Base-by-base conservation (phyloP, 108 stramenopile genomes). In the Nitzschia putrida region DNA sequence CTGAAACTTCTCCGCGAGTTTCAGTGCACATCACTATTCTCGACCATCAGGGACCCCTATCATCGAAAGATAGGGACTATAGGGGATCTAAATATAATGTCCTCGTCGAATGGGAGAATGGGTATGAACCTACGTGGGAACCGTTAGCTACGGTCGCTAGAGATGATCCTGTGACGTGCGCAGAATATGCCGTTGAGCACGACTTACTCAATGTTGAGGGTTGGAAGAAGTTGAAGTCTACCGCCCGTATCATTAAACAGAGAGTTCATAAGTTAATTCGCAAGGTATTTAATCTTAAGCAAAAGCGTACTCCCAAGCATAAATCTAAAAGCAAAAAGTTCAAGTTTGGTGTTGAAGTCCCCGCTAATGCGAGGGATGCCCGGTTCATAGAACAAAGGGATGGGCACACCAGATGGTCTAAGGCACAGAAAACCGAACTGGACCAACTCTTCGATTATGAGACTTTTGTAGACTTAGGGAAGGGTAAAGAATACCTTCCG, bases 271-370 rank as follows among this genome's bases (percentile, higher is more conserved):
- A n/a, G n/a, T n/a, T n/a, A 11, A 44, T 44, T 44, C 13, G 44
- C 44, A 13, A 44, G 11, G 13, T 11, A 13, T 13, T 44, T 11
- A 44, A 13, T 9, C 44, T 44, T 13, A 44, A 44, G 44, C 44
- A 44, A n/a, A n/a, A n/a, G n/a, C n/a, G n/a, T n/a, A n/a, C n/a
- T n/a, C n/a, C n/a, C n/a, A n/a, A n/a, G n/a, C n/a, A n/a, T n/a
- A 44, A 44, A 13, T 11, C 44, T 9, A 11, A 44, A 11, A 13
- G 44, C 11, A 13, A 44, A 13, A 9, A 13, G 11, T 44, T 9
- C 54, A 77, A 77, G 67, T 73, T 49, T 64, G 77, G 77, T 9
- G 53, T 78, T 20, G 29, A 68, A 34, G 37, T 76, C 20, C 74
- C 78, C 26, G 64, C 53, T 53, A 71, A 57, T 43, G 70, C 65